Base-by-base conservation (phyloP, 2,329 filamentous ascomycete species). In the Sarocladium brachiariae region DNA sequence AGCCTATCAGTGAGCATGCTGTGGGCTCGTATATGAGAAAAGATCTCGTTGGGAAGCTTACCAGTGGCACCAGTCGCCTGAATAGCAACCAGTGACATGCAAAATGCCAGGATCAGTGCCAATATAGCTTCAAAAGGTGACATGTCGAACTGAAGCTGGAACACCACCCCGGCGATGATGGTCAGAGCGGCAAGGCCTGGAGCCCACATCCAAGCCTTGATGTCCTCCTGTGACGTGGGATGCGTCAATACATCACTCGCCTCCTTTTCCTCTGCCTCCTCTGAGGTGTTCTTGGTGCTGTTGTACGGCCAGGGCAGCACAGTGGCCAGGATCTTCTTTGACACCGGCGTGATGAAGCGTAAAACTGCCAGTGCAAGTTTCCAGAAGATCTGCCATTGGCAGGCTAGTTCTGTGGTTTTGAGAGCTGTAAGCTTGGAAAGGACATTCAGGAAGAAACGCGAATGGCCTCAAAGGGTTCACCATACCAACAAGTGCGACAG, bases 31-130 rank as follows among this genome's bases (percentile, higher is more conserved):
- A n/a, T n/a, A n/a, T n/a, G n/a, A n/a, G n/a, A n/a, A n/a, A n/a
- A n/a, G n/a, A n/a, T n/a, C n/a, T n/a, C n/a, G n/a, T n/a, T n/a
- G 13, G 7, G 3, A 10, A 21, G 31, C 51, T 2, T 50, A 52
- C 51, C 51, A 3, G 51, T 52, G 7, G 51, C 51, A 2, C 51
- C 51, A 4, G 51, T 52, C 11, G 51, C 51, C 18, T 52, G 51
- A 2, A 52, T 52, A 30, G 51, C 51, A 27, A 52, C 38, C 19
- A 52, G 10, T 11, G 33, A 35, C 33, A 35, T 35, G n/a, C 33
- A 35, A n/a, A 35, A 35, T 16, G 33, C 33, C 33, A 35, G n/a
- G 33, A n/a, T n/a, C 8, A 35, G n/a, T 10, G 33, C 33, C 33
- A 35, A n/a, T 5, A 35, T 16, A 8, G 33, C 33, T n/a, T 35